Conservation (phyloP, 108 stramenopile species). For the Nitzschia putrida region DNA sequence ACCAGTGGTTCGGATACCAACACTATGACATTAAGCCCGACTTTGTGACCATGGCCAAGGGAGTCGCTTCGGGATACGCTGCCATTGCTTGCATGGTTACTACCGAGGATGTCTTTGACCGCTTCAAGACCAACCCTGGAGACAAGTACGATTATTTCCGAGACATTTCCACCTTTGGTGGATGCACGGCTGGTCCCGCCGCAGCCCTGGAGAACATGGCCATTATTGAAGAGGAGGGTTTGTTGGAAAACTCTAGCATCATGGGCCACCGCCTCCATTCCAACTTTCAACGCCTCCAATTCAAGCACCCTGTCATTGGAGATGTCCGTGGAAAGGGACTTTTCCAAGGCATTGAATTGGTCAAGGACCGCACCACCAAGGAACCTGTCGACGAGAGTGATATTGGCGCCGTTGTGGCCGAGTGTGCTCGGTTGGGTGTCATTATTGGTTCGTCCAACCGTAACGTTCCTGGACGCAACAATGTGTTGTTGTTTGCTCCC, state of each 20-base stretch:
- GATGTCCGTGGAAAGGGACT: slow-evolving; percentile 92
- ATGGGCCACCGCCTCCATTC: slow-evolving; percentile 72
- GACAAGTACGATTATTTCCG: slow-evolving; percentile 91
- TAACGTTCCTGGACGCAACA: slow-evolving; percentile 5
- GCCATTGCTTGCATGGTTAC: slow-evolving; percentile 90
- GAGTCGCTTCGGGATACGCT: slow-evolving; percentile 93
- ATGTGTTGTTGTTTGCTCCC: slow-evolving; percentile 1
- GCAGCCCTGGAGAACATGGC: slow-evolving; percentile 87
- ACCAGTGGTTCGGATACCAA: slow-evolving; percentile 91
- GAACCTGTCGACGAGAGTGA: slow-evolving; percentile 46
- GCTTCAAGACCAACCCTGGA: slow-evolving; percentile 81
- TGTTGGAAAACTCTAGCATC: slow-evolving; percentile 70
- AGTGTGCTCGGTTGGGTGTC: slow-evolving; percentile 5
- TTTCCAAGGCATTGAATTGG: slow-evolving; percentile 91
- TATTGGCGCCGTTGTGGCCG: slow-evolving; percentile 41
- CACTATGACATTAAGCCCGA: slow-evolving; percentile 76
- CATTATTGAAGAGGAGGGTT: slow-evolving; percentile 62
- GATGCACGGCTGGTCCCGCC: slow-evolving; percentile 81
- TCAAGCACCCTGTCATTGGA: slow-evolving; percentile 59
- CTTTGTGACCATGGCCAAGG: slow-evolving; percentile 94
- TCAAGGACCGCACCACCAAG: slow-evolving; percentile 48
- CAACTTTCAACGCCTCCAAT: slow-evolving; percentile 42
- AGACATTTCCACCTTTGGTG: slow-evolving; percentile 96
- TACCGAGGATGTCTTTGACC: slow-evolving; percentile 65
- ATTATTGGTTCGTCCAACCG: slow-evolving; percentile 5